Base-by-base conservation (phyloP, 805 yeast genomes). In the Tetrapisispora pingtungensis region DNA sequence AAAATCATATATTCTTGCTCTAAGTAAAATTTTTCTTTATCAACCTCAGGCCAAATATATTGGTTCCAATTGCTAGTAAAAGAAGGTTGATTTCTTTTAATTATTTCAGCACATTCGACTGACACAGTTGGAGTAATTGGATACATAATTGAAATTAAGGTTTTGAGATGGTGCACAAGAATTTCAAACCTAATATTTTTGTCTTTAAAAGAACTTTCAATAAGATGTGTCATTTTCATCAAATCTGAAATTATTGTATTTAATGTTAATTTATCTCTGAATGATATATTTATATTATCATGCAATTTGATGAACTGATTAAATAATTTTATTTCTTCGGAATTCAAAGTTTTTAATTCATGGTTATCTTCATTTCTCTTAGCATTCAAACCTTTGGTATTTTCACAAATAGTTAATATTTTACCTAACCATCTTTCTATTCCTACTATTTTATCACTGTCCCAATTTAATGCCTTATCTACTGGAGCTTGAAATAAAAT, bases 401-500 rank as follows among this genome's bases (percentile, higher is more conserved):
- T 14, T 12, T 22, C 41, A 18, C 55, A 33, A 1, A 57, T 33
- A 22, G 42, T 47, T 4, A 80, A 42, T 3, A 86, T 76, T 49
- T 78, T 77, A 33, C 71, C 70, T 36, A 93, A 61, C 97, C 97
- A 93, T 49, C 97, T 73, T 58, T 86, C 84, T 32, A 84, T 73
- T 4, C 98, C 98, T 24, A 75, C 78, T 49, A 93, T 89, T 57
- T 84, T 88, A 3, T 72, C 68, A 54, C 86, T 95, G 55, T 90
- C 94, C 98, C 98, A 93, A 52, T 80, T 79, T 46, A 93, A 69
- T 6, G 80, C 76, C 53, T 88, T 96, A 1, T 74, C 66, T 6
- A 90, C 75, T 3, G 97, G 96, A 0, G 97, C 96, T 57, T 83
- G 95, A 68, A 93, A 93, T 13, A 93, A 64, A 47, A 93, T 78